Base-by-base conservation (phyloP, 2,329 filamentous ascomycete genomes). In the Trichoderma atroviride region DNA sequence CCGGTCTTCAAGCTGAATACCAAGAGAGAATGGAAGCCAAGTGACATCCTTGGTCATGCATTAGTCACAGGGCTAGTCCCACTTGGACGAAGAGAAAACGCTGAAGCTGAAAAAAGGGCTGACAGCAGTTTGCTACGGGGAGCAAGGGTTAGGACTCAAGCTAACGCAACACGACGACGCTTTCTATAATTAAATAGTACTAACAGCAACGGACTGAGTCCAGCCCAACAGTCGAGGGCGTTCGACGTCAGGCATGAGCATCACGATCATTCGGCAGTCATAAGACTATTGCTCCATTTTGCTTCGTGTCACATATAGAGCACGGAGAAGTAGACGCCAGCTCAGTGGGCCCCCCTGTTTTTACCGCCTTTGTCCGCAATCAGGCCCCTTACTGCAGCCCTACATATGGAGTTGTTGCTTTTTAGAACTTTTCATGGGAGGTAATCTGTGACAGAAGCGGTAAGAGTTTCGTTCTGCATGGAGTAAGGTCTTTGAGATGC, bases 41-140 rank as follows among this genome's bases (percentile, higher is more conserved):
- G 59, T 11, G 27, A 29, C 43, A 19, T 3, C 59, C 50, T 43
- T 9, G 40, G 40, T 9, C 47, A 7, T 63, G 60, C 60, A 40
- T 53, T 63, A 63, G 47, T 27, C 47, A 63, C 33, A 50, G 31
- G 31, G 50, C 60, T 63, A 37, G 60, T 24, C 60, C 60, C 47
- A 63, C 47, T 35, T 37, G 31, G 27, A 62, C 16, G 24, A 40
- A 27, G 35, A 14, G 16, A 13, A 62, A 40, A 29, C 5, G 47
- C 31, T 63, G 31, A 53, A 55, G 60, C 60, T 63, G 60, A 63
- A 55, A 24, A 22, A 62, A 62, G 59, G 59, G 59, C 60, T 63
- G 60, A 55, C 27, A 37, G 31, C 53, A 13, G 59, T 29, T 31
- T 61, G 11, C 22, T 9, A 11, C 27, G 29, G 33, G 58, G 37